A percentile compares a stretch with the other conserved stretches of the same genome.
Conservation (phyloP, 1,284 basidiomycete species). For the Singerocomus inundabilis region DNA sequence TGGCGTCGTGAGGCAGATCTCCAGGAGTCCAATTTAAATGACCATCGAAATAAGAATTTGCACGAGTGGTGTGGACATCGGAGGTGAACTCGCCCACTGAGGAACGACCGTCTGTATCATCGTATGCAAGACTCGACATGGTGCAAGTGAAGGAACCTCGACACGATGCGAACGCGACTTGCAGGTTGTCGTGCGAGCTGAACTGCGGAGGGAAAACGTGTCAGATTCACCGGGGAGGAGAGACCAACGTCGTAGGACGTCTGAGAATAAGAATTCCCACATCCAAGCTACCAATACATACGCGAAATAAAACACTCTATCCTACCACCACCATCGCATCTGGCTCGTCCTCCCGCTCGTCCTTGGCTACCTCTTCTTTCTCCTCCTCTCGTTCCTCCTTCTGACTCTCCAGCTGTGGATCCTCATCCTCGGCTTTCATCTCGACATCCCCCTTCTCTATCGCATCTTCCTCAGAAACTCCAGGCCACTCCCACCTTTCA, state of each 20-base stretch:
- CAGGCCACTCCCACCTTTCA: conserved; percentile 65
- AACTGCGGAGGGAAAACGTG: background rate
- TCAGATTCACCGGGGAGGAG: background rate
- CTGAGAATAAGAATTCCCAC: conserved; percentile 18
- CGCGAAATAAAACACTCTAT: conserved; percentile 18
- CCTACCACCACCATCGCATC: conserved; percentile 20
- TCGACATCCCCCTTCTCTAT: conserved; percentile 23
- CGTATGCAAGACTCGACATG: conserved; percentile 36
- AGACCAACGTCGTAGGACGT: too few species aligned
- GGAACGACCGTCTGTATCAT: conserved; percentile 13
- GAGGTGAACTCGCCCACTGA: conserved; percentile 4
- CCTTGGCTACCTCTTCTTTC: background rate
- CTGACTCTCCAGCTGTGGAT: conserved; percentile 1
- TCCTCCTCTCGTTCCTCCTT: conserved; percentile 10
- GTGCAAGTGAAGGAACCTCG: background rate
- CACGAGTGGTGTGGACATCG: conserved; percentile 1
- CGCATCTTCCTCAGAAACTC: conserved; percentile 9
- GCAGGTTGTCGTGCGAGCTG: conserved; percentile 2
- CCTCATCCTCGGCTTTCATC: conserved; percentile 29
- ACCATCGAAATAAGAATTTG: conserved; percentile 1
- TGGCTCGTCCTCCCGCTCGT: background rate
- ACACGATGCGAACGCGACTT: background rate
- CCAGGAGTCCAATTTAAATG: conserved; percentile 7
- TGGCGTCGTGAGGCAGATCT: conserved; percentile 4
- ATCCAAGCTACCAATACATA: conserved; percentile 5